Evolutionary conservation across 768 basidiomycete species (phyloP), one percentile per base, ranked within the genome.

Genomic region (Podaxis carcinomalis): DNA sequence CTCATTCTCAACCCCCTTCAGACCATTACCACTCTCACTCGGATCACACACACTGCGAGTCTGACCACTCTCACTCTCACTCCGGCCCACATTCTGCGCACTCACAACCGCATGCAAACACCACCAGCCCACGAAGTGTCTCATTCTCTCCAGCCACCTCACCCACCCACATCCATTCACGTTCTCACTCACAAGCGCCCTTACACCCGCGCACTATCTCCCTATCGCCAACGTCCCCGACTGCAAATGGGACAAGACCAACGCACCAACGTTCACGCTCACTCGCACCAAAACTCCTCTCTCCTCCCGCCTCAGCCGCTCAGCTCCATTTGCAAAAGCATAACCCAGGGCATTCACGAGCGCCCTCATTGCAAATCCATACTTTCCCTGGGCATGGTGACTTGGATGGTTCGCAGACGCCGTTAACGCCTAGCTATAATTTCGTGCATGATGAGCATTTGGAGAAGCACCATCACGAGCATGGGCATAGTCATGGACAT

Each of bases 351-450:
- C 63, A 68, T 57, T 62, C 66, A 28, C 63, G 64, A 35, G 59
- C 64, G 54, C 60, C 62, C 16, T 61, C 56, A 32, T 71, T 82
- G 25, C 72, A 76, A 60, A 68, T 77, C 42, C 67, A 75, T 37
- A 63, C 66, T 63, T 63, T 69, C 37, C 54, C 64, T 63, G 59
- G 70, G 70, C 62, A 70, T 68, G 62, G 52, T 61, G 36, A 64
- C 67, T 51, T 72, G 65, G 63, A 70, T 67, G 62, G 61, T 14
- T 62, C 68, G 21, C 68, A 71, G 52, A 84, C 86, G 0, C 89
- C 88, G 0, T 72, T 89, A 23, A 90, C 89, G 1, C 89, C 88
- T 0, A 83, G 65, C 62, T 89, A 90, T 70, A 79, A 76, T 50
- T 78, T 80, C 58, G 74, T 73, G n/a, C 71, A 80, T 62, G 79